A percentile compares a stretch with the other conserved stretches of the same genome.
Evolutionary conservation across 2,329 filamentous ascomycete species (phyloP).

Genomic region (Venturia asperata): DNA sequence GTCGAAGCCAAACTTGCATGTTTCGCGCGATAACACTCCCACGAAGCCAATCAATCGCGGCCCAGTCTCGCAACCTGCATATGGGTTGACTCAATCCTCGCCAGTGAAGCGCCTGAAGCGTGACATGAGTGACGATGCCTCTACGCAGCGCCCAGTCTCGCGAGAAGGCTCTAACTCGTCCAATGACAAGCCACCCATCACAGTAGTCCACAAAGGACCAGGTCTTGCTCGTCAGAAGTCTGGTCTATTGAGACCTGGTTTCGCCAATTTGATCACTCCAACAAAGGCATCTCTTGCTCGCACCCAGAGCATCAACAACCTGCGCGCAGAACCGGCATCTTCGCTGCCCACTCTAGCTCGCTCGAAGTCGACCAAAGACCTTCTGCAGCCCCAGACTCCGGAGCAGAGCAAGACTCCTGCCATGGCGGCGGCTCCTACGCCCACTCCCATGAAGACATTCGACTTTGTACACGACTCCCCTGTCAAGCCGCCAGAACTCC

Average conservation of each 20-base stretch:
- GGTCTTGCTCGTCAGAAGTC: constrained; percentile 35
- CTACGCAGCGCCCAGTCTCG: constrained; percentile 55
- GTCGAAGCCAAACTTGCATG: constrained; percentile 43
- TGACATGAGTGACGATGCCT: constrained; percentile 60
- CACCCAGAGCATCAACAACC: constrained; percentile 47
- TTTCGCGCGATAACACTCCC: neutral
- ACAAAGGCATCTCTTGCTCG: constrained; percentile 68
- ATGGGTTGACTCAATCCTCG: constrained; percentile 25
- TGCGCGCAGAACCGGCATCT: constrained; percentile 25
- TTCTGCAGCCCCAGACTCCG: constrained; percentile 20
- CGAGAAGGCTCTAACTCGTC: constrained; percentile 33
- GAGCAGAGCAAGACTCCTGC: neutral
- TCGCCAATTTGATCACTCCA: constrained; percentile 57
- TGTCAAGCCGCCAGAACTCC: constrained; percentile 13
- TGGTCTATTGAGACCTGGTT: constrained; percentile 42
- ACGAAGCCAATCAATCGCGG: neutral
- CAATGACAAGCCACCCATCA: constrained; percentile 35
- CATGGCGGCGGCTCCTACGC: neutral
- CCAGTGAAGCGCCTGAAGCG: constrained; percentile 56
- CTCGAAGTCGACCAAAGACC: constrained; percentile 43
- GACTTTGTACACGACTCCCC: constrained; percentile 9
- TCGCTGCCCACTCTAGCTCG: constrained; percentile 46
- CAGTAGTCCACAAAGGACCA: constrained; percentile 43
- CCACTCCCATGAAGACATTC: constrained; percentile 15
- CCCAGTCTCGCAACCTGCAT: neutral